Percentiles rank a stretch among this genome's conserved stretches.
These are phyloP conservation scores for Candida sakaeoensis DNA, from an alignment of 805 yeast genomes.

Conservation along the genomic window DNA sequence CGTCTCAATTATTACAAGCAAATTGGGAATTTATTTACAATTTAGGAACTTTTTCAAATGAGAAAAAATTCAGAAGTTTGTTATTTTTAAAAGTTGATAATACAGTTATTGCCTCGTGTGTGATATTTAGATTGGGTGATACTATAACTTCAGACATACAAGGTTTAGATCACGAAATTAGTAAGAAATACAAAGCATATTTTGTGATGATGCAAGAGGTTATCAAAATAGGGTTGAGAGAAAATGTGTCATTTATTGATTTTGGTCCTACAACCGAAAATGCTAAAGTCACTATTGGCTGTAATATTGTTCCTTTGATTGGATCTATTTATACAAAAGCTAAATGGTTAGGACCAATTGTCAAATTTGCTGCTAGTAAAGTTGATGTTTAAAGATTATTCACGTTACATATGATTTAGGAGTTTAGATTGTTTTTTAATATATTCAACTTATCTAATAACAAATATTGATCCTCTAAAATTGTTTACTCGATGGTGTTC, in stretches of 20 bases:
- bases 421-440: neutral
- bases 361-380: constrained; percentile 15
- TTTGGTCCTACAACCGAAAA: constrained; percentile 45
- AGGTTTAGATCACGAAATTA: constrained; percentile 38
- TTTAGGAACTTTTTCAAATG: constrained; percentile 22
- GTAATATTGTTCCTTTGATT: constrained; percentile 30
- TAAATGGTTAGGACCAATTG: constrained; percentile 14
- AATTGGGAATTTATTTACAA: constrained; percentile 23
- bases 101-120: constrained; percentile 37
- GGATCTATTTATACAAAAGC: constrained; percentile 34
- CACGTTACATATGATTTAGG: neutral
- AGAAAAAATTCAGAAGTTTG: constrained; percentile 25
- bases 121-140: constrained; percentile 39
- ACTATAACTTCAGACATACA: constrained; percentile 44
- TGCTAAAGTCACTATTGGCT: constrained; percentile 40
- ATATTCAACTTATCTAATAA: too few relatives aligned
- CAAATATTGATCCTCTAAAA: too few relatives aligned
- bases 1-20: constrained; percentile 35
- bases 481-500: too few relatives aligned
- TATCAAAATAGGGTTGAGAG: constrained; percentile 36
- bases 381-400: constrained; percentile 13
- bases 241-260: constrained; percentile 37
- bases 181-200: constrained; percentile 38
- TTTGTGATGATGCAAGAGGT: constrained; percentile 48
- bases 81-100: constrained; percentile 36